Percentiles rank a stretch among this genome's conserved stretches.
phyloP scores from a whole-genome alignment of 139 green algal genomes.

The Chlamydomonas applanata region DNA sequence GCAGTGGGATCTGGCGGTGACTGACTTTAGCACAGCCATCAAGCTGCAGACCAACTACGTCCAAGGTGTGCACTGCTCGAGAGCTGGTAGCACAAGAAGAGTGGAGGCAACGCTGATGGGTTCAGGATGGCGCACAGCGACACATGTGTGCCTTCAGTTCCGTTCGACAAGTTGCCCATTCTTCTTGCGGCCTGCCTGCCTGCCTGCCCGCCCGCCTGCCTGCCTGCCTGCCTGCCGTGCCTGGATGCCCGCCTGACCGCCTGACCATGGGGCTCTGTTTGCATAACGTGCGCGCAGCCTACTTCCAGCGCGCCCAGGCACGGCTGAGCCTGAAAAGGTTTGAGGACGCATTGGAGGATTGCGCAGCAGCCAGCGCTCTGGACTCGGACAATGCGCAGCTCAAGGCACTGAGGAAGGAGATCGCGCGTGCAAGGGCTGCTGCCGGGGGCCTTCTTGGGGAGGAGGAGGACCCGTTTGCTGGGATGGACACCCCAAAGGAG shows the following conservation, averaged over 20 bases:
- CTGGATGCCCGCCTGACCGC: too few relatives aligned
- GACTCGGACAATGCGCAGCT: conserved; percentile 26
- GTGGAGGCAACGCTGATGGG: too few relatives aligned
- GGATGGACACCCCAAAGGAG: conserved; percentile 25
- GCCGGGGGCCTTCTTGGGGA: background rate
- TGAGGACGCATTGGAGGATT: background rate
- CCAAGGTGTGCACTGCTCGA: conserved; percentile 9
- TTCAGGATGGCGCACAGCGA: too few relatives aligned
- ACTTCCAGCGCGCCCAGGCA: too few relatives aligned
- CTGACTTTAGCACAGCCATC: conserved; percentile 19
- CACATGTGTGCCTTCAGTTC: too few relatives aligned
- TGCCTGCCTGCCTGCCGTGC: too few relatives aligned
- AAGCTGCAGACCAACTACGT: conserved; percentile 30
- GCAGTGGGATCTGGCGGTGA: conserved; percentile 8
- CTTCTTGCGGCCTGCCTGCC: too few relatives aligned
- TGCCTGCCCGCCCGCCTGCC: too few relatives aligned
- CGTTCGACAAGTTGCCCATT: conserved; percentile 1
- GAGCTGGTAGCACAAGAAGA: background rate
- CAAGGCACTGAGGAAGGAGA: conserved; percentile 14
- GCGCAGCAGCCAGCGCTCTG: background rate
- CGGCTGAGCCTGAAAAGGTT: background rate
- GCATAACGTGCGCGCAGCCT: too few relatives aligned
- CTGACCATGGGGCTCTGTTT: too few relatives aligned
- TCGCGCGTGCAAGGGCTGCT: conserved; percentile 3
- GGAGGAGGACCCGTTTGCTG: conserved; percentile 29